Base-by-base conservation (phyloP, 75 land plant species). In the Sequoia sempervirens region DNA sequence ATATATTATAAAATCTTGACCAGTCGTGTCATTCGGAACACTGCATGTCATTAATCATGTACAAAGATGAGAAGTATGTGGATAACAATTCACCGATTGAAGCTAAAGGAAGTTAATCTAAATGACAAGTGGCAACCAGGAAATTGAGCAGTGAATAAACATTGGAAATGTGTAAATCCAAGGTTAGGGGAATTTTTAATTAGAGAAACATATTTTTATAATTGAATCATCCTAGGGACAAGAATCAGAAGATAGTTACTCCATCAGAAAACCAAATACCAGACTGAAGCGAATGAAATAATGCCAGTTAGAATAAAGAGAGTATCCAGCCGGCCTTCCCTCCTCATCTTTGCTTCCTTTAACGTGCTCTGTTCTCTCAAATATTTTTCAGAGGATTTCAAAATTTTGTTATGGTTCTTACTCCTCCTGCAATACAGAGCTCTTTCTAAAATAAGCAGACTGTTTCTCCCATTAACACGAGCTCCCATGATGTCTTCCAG, bases 361-460 rank as follows among this genome's bases (percentile, higher is more conserved):
- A 61, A 5, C 1, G 4, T 23, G 1, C 66, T 61, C 66, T 23
- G 66, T 23, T 61, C 66, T 61, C n/a, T 61, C 66, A 61, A 23
- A 7, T 61, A 61, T 1, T 61, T 61, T 23, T 23, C 2, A 23
- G 4, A 6, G 20, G 66, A 61, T 7, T 5, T 8, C 66, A 61
- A 61, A 26, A 61, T 61, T 1, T 86, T 2, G 91, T 64, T 73
- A 91, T 94, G 56, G n/a, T 26, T 26, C n/a, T 23, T 23, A 61
- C n/a, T 61, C n/a, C n/a, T 61, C 8, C n/a, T 61, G 8, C 66
- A 61, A 23, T 7, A 23, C 20, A 61, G 66, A 61, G 66, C 23
- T 17, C 23, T 18, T 56, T 5, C 6, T 0, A 95, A 83, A 12
- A 90, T 86, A 13, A 85, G 82, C 69, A 93, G 80, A 58, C 94